These are phyloP conservation scores for Talaromyces sp. DNA, from an alignment of 2,329 filamentous ascomycete species.

Conservation along the genomic window DNA sequence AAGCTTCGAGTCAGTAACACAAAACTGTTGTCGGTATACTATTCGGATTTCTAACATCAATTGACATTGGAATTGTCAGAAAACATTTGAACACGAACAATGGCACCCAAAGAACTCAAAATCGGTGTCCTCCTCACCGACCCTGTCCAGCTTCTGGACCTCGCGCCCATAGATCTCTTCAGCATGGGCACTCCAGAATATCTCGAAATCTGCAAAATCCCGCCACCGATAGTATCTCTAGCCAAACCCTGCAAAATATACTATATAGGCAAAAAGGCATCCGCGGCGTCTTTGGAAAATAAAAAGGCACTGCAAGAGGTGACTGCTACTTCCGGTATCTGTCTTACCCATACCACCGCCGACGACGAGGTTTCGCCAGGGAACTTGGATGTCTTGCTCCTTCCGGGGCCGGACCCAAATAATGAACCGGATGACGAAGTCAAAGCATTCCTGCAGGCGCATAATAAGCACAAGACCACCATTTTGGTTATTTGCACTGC, in stretches of 20 bases:
- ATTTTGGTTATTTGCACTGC: slow-evolving; percentile 26
- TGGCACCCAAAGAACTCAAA: not conserved
- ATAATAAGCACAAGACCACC: slow-evolving; percentile 22
- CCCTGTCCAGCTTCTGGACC: slow-evolving; percentile 17
- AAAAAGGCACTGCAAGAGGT: slow-evolving; percentile 13
- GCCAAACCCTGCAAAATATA: slow-evolving; percentile 24
- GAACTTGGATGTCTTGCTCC: slow-evolving; percentile 30
- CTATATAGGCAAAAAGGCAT: slow-evolving; percentile 23
- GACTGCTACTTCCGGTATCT: slow-evolving; percentile 24
- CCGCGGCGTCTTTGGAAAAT: slow-evolving; percentile 1
- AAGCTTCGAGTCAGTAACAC: not conserved
- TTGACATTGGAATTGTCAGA: not conserved
- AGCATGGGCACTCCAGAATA: slow-evolving; percentile 26
- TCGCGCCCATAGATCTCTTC: slow-evolving; percentile 34
- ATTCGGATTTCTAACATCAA: not conserved
- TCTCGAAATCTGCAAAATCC: slow-evolving; percentile 26
- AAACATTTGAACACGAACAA: not conserved
- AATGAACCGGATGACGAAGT: slow-evolving; percentile 21
- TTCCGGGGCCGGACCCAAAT: slow-evolving; percentile 34
- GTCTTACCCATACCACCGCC: slow-evolving; percentile 21
- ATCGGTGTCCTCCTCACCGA: not conserved
- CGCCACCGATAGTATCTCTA: slow-evolving; percentile 23
- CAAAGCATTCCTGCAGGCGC: slow-evolving; percentile 26
- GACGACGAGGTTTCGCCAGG: slow-evolving; percentile 28
- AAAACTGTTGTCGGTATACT: not conserved